Conservation (phyloP, 257 asterid genomes). For the Nicotiana knightiana region DNA sequence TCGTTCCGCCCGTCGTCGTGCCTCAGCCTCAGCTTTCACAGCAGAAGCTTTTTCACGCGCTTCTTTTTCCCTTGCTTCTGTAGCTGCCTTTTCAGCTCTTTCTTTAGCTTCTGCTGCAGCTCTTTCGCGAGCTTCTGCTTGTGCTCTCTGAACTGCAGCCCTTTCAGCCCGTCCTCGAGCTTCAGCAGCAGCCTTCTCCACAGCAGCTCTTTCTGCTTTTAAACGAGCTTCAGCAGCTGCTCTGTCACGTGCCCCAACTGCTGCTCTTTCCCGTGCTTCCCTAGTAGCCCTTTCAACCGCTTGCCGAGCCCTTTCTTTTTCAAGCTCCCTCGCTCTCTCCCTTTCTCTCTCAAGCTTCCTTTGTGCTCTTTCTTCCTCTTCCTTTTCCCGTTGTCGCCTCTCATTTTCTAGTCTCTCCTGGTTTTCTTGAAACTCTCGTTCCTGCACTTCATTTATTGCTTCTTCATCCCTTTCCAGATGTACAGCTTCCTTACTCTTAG, state of each 20-base stretch:
- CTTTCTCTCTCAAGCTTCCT: constrained; percentile 72
- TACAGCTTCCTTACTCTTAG: constrained; percentile 57
- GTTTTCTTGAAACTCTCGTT: constrained; percentile 61
- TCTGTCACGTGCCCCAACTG: constrained; percentile 63
- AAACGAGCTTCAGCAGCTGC: constrained; percentile 63
- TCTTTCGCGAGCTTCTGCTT: constrained; percentile 95
- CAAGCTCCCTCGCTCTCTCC: constrained; percentile 60
- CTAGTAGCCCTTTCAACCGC: constrained; percentile 93
- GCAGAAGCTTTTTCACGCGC: constrained; percentile 56
- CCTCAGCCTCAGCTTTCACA: constrained; percentile 46
- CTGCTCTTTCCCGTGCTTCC: constrained; percentile 98
- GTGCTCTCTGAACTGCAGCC: constrained; percentile 92
- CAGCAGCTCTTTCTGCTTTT: constrained; percentile 76
- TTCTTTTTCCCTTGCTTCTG: constrained; percentile 79
- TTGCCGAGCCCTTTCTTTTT: constrained; percentile 71
- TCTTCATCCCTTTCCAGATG: constrained; percentile 53
- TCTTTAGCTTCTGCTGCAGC: constrained; percentile 89
- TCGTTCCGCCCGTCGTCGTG: constrained; percentile 78
- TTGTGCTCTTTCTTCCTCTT: constrained; percentile 82
- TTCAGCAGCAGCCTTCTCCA: constrained; percentile 70
- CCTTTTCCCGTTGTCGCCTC: constrained; percentile 47
- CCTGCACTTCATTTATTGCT: constrained; percentile 37
- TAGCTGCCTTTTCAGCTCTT: constrained; percentile 83
- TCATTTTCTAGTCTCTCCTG: constrained; percentile 68
- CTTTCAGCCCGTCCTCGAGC: constrained; percentile 88